phyloP scores from a whole-genome alignment of 176 grass and related monocot genomes.

The Themeda triandra region DNA sequence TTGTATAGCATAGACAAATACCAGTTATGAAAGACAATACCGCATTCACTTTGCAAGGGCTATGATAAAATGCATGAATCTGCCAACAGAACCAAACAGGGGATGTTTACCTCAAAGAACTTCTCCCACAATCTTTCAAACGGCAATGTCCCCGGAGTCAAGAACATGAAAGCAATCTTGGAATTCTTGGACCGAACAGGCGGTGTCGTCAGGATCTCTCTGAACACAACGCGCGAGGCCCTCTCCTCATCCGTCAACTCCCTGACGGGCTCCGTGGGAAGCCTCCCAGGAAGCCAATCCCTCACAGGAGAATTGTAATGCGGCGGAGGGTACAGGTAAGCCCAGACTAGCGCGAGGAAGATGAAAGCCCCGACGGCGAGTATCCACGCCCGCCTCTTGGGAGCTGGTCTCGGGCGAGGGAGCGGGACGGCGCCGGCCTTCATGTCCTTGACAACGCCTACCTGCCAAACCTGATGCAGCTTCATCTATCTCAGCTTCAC shows the following conservation, averaged over 20 bases:
- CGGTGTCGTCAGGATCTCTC: slow-evolving; percentile 59
- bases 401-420: slow-evolving; percentile 34
- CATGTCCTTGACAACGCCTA: slow-evolving; percentile 37
- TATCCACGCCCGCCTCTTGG: slow-evolving; percentile 43
- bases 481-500: slow-evolving; percentile 51
- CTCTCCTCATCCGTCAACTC: slow-evolving; percentile 78
- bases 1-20: not conserved
- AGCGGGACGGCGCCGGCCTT: slow-evolving; percentile 12
- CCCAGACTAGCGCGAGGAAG: slow-evolving; percentile 48
- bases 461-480: slow-evolving; percentile 47
- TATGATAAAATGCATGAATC: not conserved
- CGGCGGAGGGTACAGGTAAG: slow-evolving; percentile 70
- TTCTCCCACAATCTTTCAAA: slow-evolving; percentile 95
- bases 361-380: slow-evolving; percentile 54
- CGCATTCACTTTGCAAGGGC: not conserved
- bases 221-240: slow-evolving; percentile 58
- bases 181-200: slow-evolving; percentile 30
- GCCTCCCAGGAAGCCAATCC: slow-evolving; percentile 70
- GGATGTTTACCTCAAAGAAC: slow-evolving; percentile 63
- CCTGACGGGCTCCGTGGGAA: slow-evolving; percentile 52
- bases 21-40: not conserved
- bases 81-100: not conserved
- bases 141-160: slow-evolving; percentile 72
- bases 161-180: slow-evolving; percentile 95
- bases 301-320: slow-evolving; percentile 49